Base-by-base conservation (phyloP, 305 asterid genomes). In the Vinca major region DNA sequence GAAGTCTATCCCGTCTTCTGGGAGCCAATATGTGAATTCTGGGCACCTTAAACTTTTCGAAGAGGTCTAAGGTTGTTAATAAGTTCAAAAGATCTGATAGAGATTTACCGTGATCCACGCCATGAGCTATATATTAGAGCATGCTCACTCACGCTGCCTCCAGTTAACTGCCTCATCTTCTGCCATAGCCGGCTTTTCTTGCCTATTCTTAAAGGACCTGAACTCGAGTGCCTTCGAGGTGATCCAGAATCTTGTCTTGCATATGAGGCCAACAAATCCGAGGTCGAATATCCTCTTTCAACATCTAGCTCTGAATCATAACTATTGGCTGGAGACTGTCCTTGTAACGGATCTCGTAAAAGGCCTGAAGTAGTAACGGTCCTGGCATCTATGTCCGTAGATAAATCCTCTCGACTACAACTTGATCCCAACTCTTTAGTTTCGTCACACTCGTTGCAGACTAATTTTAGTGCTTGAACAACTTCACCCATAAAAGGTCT, bases 401-500 rank as follows among this genome's bases (percentile, higher is more conserved):
- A 83, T 44, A 82, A 52, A 64, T 83, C 82, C 54, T 84, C 88
- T n/a, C 19, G 82, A 80, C 89, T 84, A 43, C 72, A 76, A 53
- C 80, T 85, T 77, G 90, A 83, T 9, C 69, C 76, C 4, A 61
- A 45, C 36, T 79, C 89, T 63, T 45, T 81, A 16, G 77, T 75
- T 57, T 82, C 87, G 5, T 88, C 89, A 8, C 86, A 83, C 86
- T 89, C 89, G 1, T 80, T 84, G 79, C 90, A 86, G 7, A 94
- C 88, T 47, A 94, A 82, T 74, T 88, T 91, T 66, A 91, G 76
- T 9, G 98, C 99, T 74, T 94, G 99, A 61, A 91, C 91, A 4
- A 94, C 98, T 76, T 94, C 99, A 10, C 99, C 96, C 99, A 94
- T 94, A 77, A 84, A 94, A 7, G 97, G 97, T 61, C 99, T 73